phyloP scores from a whole-genome alignment of 2,329 filamentous ascomycete genomes.

The Colletotrichum shisoi region DNA sequence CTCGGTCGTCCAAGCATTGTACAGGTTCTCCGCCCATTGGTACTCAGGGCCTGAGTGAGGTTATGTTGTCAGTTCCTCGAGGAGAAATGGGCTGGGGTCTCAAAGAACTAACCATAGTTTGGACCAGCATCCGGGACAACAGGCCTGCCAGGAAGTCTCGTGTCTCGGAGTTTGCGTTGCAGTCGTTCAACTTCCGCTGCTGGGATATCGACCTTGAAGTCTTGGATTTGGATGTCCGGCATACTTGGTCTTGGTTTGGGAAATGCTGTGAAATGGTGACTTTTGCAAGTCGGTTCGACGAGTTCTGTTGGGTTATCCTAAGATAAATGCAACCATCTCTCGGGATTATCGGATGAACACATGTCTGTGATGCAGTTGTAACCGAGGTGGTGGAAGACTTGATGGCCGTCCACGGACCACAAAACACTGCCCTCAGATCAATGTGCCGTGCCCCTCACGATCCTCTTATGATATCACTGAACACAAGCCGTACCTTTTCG shows the following conservation, averaged over 20 bases:
- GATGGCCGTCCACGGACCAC: background rate
- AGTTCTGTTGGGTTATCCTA: background rate
- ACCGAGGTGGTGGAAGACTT: background rate
- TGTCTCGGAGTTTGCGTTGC: slow-evolving; percentile 8
- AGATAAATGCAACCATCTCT: background rate
- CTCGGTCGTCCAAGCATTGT: slow-evolving; percentile 25
- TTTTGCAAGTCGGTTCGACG: background rate
- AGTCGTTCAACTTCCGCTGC: slow-evolving; percentile 5
- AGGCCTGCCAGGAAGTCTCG: background rate
- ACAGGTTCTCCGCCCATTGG: slow-evolving; percentile 38
- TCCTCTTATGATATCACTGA: background rate
- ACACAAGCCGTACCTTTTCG: too few relatives aligned
- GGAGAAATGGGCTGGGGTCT: background rate
- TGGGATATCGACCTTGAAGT: slow-evolving; percentile 14
- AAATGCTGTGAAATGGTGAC: background rate
- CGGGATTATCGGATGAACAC: slow-evolving; percentile 11
- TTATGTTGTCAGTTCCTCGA: background rate
- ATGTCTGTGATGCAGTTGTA: slow-evolving; percentile 16
- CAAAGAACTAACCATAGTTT: slow-evolving; percentile 7
- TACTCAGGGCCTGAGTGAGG: slow-evolving; percentile 1
- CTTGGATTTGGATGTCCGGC: slow-evolving; percentile 13
- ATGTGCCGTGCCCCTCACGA: background rate
- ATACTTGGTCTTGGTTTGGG: background rate
- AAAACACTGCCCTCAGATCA: background rate
- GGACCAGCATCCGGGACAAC: background rate